Conservation (phyloP, 306 rosid species). For the Datisca glomerata region DNA sequence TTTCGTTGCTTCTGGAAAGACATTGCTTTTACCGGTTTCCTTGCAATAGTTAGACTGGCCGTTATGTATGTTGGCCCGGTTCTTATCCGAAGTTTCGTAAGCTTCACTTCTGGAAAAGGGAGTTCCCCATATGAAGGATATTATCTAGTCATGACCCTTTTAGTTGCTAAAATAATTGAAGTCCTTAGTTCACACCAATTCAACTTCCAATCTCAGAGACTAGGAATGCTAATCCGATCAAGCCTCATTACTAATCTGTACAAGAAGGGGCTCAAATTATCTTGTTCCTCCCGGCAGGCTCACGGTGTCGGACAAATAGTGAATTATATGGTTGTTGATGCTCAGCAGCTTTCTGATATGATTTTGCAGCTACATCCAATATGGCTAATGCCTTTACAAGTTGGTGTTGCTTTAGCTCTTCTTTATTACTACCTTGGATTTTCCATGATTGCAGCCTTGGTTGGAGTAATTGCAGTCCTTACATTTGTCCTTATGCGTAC, state of each 20-base stretch:
- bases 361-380: conserved; percentile 72
- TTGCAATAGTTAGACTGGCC: conserved; percentile 46
- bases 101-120: conserved; percentile 67
- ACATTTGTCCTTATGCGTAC: conserved; percentile 32
- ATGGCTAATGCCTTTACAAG: conserved; percentile 91
- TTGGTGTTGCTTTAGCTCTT: conserved; percentile 43
- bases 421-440: conserved; percentile 53
- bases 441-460: conserved; percentile 34
- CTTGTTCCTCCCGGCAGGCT: conserved; percentile 70
- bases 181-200: conserved; percentile 68
- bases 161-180: conserved; percentile 56
- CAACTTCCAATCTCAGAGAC: conserved; percentile 79
- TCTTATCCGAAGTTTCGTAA: conserved; percentile 61
- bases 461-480: conserved; percentile 37
- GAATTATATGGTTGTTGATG: conserved; percentile 94
- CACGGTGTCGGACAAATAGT: conserved; percentile 93
- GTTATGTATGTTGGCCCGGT: conserved; percentile 79
- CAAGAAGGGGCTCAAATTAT: conserved; percentile 68
- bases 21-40: conserved; percentile 58
- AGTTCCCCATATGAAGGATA: conserved; percentile 75
- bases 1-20: conserved; percentile 74
- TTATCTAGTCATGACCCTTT: conserved; percentile 58
- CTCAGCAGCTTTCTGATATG: conserved; percentile 87
- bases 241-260: conserved; percentile 73
- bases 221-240: conserved; percentile 82